These are phyloP conservation scores for Amylostereum areolatum DNA, from an alignment of 1,284 basidiomycete genomes.

Conservation along the genomic window DNA sequence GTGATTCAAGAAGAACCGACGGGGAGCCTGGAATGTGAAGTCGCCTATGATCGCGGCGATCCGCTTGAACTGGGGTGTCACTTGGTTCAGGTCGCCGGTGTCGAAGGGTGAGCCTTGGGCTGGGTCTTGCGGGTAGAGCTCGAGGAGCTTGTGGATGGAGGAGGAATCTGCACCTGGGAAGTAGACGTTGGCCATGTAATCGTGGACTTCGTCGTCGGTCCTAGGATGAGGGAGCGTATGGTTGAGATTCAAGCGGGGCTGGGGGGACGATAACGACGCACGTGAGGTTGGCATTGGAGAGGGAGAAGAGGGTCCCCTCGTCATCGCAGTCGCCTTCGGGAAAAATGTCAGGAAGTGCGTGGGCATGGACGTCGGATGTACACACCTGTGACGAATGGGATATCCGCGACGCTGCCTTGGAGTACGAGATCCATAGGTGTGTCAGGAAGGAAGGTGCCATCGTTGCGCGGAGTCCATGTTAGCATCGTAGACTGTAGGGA, in stretches of 20 bases:
- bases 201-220: not conserved
- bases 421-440: slow-evolving; percentile 34
- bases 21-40: slow-evolving; percentile 17
- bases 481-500: slow-evolving; percentile 20
- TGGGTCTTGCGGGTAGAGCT: slow-evolving; percentile 15
- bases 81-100: slow-evolving; percentile 14
- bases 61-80: slow-evolving; percentile 19
- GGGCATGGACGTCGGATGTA: not conserved
- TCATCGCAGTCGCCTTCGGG: slow-evolving; percentile 13
- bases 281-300: slow-evolving; percentile 10
- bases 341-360: not conserved
- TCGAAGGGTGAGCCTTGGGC: slow-evolving; percentile 20
- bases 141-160: not conserved
- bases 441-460: slow-evolving; percentile 43
- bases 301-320: slow-evolving; percentile 12
- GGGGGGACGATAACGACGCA: not conserved
- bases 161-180: not conserved
- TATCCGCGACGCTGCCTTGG: slow-evolving; percentile 34
- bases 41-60: slow-evolving; percentile 23
- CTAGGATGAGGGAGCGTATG: not conserved
- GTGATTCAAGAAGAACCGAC: slow-evolving; percentile 10
- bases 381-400: slow-evolving; percentile 39
- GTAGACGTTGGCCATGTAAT: not conserved
- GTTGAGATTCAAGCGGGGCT: not conserved
- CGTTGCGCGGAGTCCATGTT: slow-evolving; percentile 44